Base-by-base conservation (phyloP, 768 basidiomycete species). In the Lactarius sanguifluus region DNA sequence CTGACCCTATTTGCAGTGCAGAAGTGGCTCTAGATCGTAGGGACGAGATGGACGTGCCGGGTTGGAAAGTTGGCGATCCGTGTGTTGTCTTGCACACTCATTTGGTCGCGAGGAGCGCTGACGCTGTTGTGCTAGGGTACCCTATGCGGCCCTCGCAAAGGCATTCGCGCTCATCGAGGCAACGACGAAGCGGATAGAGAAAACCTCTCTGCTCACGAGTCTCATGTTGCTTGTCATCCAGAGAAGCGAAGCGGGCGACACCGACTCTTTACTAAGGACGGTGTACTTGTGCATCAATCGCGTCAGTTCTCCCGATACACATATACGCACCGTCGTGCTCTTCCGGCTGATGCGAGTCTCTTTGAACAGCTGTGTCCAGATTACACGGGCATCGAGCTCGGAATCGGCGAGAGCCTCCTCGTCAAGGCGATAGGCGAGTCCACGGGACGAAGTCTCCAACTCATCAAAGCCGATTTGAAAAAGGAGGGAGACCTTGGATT, bases 281-380 rank as follows among this genome's bases (percentile, higher is more conserved):
- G 90, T 99, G 2, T 99, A 99, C 73, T 82, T 99, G 1, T 98
- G 97, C 75, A 98, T 98, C 74, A 99, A 99, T 74, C 82, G 95
- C 67, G 95, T 98, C 75, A 61, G 87, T 76, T 43, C 34, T 34
- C 52, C 52, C 28, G 7, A 47, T 18, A 15, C 38, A 2, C 52
- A n/a, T n/a, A 9, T 12, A 3, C 20, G 10, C 23, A 38, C 38
- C 58, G 45, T 25, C 8, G 12, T 4, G 34, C 15, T 20, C 58
- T 57, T 36, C 66, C 13, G 61, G 57, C 36, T 61, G 59, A 43
- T 54, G 20, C 25, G 13, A 32, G 20, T 16, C 28, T 9, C 38
- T 60, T 59, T 15, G 56, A 57, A 38, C 74, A 98, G 96, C 76
- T 98, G 64, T 89, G 94, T 71, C 96, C 97, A 18, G 97, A 98